These are phyloP conservation scores for Neobulgaria alba DNA, from an alignment of 2,329 filamentous ascomycete species.

Conservation along the genomic window DNA sequence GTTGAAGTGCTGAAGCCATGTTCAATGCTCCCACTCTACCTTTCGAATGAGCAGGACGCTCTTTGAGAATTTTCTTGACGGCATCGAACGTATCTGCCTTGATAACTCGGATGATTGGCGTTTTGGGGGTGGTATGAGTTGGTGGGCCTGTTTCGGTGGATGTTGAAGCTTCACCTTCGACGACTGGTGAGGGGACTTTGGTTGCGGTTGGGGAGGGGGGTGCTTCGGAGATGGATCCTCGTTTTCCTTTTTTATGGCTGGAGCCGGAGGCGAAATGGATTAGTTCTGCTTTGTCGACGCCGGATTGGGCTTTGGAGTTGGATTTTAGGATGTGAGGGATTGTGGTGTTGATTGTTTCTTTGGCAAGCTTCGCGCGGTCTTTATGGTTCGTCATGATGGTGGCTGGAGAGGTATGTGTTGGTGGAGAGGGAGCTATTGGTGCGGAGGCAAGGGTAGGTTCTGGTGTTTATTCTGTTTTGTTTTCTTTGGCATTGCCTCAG, in stretches of 20 bases:
- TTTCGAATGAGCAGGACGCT: constrained; percentile 21
- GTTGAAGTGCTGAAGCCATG: constrained; percentile 48
- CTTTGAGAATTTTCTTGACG: constrained; percentile 35
- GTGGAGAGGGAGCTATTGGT: too few relatives aligned
- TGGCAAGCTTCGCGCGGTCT: constrained; percentile 16
- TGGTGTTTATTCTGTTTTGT: too few relatives aligned
- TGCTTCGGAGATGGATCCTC: background rate
- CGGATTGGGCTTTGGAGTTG: constrained; percentile 8
- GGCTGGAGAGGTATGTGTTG: too few relatives aligned
- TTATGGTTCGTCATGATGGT: constrained; percentile 8
- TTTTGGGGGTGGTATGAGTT: constrained; percentile 1
- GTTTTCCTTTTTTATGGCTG: background rate
- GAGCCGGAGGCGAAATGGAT: constrained; percentile 11
- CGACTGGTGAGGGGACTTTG: background rate
- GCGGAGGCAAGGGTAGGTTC: too few relatives aligned
- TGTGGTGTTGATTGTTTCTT: constrained; percentile 18
- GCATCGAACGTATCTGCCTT: constrained; percentile 50
- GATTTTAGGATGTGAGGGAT: constrained; percentile 17
- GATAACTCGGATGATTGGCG: constrained; percentile 38
- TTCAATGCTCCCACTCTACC: constrained; percentile 52
- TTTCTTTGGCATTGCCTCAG: too few relatives aligned
- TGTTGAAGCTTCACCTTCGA: background rate
- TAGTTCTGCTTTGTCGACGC: constrained; percentile 11
- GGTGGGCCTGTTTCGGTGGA: background rate
- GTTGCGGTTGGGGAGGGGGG: background rate